A percentile compares a stretch with the other conserved stretches of the same genome.
phyloP scores from a whole-genome alignment of 139 green algal genomes.

The Picochlorum sp. region DNA sequence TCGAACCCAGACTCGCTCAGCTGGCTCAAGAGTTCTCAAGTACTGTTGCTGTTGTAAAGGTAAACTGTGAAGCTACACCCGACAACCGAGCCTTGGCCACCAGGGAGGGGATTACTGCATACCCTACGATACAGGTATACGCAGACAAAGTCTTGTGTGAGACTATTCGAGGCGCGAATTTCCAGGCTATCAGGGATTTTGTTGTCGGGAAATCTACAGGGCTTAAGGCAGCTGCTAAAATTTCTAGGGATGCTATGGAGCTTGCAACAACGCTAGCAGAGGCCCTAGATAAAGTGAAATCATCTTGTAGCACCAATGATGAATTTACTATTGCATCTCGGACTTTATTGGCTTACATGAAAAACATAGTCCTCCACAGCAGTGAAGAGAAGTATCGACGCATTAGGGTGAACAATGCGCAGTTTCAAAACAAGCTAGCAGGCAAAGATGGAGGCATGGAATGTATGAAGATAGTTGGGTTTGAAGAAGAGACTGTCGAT shows the following conservation, averaged over 20 bases:
- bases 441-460: conserved; percentile 10
- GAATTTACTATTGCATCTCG: conserved; percentile 17
- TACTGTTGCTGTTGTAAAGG: conserved; percentile 18
- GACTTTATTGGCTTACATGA: conserved; percentile 17
- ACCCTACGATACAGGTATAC: conserved; percentile 29
- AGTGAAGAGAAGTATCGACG: conserved; percentile 20
- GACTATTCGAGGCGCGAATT: conserved; percentile 13
- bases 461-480: conserved; percentile 19
- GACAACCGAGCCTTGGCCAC: conserved; percentile 19
- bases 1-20: conserved; percentile 14
- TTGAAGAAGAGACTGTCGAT: conserved; percentile 13
- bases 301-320: conserved; percentile 1
- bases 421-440: conserved; percentile 10
- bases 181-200: background rate
- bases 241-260: background rate
- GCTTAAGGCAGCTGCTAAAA: background rate
- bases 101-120: conserved; percentile 2
- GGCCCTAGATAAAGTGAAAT: conserved; percentile 2
- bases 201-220: conserved; percentile 7
- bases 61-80: conserved; percentile 21
- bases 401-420: conserved; percentile 10
- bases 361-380: conserved; percentile 17
- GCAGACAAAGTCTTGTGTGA: background rate
- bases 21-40: conserved; percentile 6
- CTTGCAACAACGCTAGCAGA: conserved; percentile 1